Conservation (phyloP, 306 rosid species). For the Medicago lupulina region DNA sequence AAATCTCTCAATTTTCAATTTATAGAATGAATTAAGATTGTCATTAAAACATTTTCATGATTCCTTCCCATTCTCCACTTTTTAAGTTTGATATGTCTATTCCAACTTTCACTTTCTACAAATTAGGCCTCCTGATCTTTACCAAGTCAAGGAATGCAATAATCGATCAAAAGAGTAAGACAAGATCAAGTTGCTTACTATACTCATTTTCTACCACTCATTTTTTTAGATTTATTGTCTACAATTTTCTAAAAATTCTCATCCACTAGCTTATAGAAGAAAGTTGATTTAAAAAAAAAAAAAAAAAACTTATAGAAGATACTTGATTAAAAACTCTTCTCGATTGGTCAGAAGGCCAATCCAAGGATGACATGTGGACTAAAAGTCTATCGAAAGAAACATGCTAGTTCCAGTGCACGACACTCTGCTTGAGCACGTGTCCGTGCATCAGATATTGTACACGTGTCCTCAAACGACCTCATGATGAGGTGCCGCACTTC, state of each 20-base stretch:
- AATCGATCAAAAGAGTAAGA: conserved; percentile 33
- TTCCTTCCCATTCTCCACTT: conserved; percentile 49
- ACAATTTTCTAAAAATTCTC: neutral
- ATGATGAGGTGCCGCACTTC: too few species aligned
- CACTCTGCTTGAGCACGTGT: too few species aligned
- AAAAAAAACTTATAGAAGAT: neutral
- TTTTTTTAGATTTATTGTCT: conserved; percentile 5
- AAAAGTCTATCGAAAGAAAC: too few species aligned
- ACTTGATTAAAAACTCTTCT: neutral
- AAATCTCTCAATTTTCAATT: neutral
- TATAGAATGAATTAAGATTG: neutral
- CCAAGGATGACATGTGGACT: too few species aligned
- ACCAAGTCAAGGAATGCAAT: conserved; percentile 49
- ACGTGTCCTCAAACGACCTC: too few species aligned
- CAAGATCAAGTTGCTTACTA: conserved; percentile 36
- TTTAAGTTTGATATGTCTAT: conserved; percentile 50
- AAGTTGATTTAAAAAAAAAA: conserved; percentile 1
- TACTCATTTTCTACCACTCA: conserved; percentile 50
- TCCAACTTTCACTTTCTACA: conserved; percentile 45
- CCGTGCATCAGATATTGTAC: too few species aligned
- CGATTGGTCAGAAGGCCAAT: too few species aligned
- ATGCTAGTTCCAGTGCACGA: too few species aligned
- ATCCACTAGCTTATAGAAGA: neutral
- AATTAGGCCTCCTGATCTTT: conserved; percentile 40
- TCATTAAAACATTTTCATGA: conserved; percentile 35